Conservation (phyloP, 176 grass and related monocot genomes). For the Leersia perrieri region DNA sequence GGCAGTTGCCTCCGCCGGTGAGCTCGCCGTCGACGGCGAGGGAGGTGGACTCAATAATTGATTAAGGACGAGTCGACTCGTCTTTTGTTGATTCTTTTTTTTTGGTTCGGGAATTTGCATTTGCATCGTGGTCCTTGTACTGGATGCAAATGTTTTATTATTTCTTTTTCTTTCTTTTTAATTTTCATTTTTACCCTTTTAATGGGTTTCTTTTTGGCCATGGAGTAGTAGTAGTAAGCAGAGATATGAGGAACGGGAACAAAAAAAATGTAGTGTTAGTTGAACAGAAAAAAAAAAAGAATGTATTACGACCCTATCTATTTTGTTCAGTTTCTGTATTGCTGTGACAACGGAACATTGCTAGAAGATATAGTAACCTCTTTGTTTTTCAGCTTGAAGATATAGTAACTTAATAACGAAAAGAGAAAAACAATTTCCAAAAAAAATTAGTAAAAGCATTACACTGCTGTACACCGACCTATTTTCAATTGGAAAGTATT, state of each 20-base stretch:
- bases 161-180: not conserved
- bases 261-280: slow-evolving; percentile 37
- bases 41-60: slow-evolving; percentile 28
- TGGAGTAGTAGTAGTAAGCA: slow-evolving; percentile 40
- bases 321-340: not conserved
- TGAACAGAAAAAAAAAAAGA: not conserved
- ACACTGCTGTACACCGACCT: not conserved
- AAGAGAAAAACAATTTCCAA: not conserved
- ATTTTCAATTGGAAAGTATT: not conserved
- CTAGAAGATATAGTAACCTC: not conserved
- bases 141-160: slow-evolving; percentile 23
- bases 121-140: slow-evolving; percentile 14
- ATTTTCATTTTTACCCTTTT: slow-evolving; percentile 23
- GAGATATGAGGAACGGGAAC: not conserved
- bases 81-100: slow-evolving; percentile 16
- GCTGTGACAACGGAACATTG: not conserved
- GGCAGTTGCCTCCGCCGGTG: slow-evolving; percentile 37
- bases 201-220: slow-evolving; percentile 20
- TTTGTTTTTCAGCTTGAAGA: no score
- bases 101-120: slow-evolving; percentile 31
- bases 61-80: not conserved
- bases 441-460: not conserved
- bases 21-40: slow-evolving; percentile 46
- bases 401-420: not conserved
- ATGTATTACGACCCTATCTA: not conserved